phyloP scores from a whole-genome alignment of 1,284 basidiomycete genomes.

The Trichosporon sp. region DNA sequence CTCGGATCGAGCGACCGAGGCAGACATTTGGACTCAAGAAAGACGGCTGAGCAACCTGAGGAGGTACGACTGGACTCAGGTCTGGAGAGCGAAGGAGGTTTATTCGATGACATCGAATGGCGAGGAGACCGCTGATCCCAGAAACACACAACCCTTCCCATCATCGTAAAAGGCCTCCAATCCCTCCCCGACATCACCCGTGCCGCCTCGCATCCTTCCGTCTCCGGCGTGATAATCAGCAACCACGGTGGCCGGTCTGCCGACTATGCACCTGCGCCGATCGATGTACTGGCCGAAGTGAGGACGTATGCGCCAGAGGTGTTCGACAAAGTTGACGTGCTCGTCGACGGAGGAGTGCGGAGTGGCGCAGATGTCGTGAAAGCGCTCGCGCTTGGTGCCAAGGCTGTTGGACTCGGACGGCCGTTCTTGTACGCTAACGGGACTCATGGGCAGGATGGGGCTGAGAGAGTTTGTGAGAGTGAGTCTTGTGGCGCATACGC shows the following conservation, averaged over 20 bases:
- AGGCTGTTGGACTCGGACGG: conserved; percentile 55
- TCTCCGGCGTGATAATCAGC: conserved; percentile 50
- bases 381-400: conserved; percentile 55
- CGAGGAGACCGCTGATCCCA: conserved; percentile 28
- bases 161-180: conserved; percentile 54
- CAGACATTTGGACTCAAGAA: no score
- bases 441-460: conserved; percentile 53
- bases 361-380: conserved; percentile 56
- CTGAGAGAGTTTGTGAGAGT: conserved; percentile 51
- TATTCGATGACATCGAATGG: no score
- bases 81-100: no score
- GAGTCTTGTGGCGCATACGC: no score
- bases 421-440: conserved; percentile 54
- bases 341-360: conserved; percentile 55
- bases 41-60: no score
- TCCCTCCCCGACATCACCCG: conserved; percentile 52
- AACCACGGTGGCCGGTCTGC: conserved; percentile 35
- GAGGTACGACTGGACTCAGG: no score
- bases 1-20: no score
- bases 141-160: conserved; percentile 49
- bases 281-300: conserved; percentile 50
- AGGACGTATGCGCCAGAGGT: conserved; percentile 50
- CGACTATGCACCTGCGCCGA: conserved; percentile 48
- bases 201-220: conserved; percentile 51
- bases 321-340: conserved; percentile 53